These are phyloP conservation scores for Capsicum chinense DNA, from an alignment of 257 asterid species.

Conservation along the genomic window DNA sequence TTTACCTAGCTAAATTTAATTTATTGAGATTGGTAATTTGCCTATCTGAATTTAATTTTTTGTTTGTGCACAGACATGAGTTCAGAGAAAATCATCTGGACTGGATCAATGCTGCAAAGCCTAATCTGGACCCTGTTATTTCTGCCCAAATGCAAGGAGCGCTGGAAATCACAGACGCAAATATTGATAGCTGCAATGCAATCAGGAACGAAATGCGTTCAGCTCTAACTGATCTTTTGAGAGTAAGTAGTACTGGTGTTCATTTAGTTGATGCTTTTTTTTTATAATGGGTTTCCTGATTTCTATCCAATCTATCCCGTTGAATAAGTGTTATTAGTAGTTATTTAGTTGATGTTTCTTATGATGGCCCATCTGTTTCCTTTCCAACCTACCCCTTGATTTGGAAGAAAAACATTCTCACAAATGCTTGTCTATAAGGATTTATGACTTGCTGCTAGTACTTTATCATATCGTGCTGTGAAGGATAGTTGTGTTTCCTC, in stretches of 20 bases:
- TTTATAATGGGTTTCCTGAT: not conserved
- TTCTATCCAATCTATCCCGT: not conserved
- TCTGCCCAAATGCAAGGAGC: slow-evolving; percentile 53
- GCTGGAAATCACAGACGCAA: slow-evolving; percentile 50
- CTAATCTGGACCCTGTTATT: slow-evolving; percentile 67
- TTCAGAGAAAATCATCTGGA: slow-evolving; percentile 75
- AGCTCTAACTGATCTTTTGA: slow-evolving; percentile 74
- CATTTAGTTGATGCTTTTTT: not conserved
- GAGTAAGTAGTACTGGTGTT: slow-evolving; percentile 51
- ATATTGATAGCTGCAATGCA: slow-evolving; percentile 61
- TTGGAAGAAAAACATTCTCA: not conserved
- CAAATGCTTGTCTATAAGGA: slow-evolving; percentile 14
- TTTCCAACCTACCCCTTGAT: not conserved
- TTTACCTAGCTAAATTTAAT: not conserved
- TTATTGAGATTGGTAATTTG: not conserved
- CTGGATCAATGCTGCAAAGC: slow-evolving; percentile 78
- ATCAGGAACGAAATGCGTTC: slow-evolving; percentile 77
- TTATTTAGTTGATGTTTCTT: slow-evolving; percentile 7
- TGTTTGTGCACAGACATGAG: slow-evolving; percentile 59
- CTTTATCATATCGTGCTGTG: not conserved
- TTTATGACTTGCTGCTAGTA: slow-evolving; percentile 2
- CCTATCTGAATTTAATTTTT: not conserved
- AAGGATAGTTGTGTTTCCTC: not conserved
- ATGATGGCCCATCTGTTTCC: not conserved
- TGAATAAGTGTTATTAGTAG: slow-evolving; percentile 39